phyloP scores from a whole-genome alignment of 805 yeast species.

The Starmerella asiatica region DNA sequence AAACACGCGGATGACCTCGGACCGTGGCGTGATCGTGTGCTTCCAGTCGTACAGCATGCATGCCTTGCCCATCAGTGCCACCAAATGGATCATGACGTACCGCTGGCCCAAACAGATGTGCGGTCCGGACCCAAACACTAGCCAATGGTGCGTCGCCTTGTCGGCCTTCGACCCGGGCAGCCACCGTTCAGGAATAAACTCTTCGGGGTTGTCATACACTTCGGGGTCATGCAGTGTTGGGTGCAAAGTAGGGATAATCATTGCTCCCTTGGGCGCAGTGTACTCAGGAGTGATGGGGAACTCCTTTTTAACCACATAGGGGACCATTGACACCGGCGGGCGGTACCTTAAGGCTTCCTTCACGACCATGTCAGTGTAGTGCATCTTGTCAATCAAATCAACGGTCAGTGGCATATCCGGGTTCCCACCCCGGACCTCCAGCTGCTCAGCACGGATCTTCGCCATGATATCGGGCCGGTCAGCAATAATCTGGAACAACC shows the following conservation, averaged over 20 bases:
- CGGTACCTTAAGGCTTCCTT: conserved; percentile 86
- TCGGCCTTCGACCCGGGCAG: conserved; percentile 54
- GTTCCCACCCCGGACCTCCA: conserved; percentile 67
- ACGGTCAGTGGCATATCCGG: conserved; percentile 47
- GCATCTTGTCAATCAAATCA: conserved; percentile 73
- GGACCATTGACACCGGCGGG: conserved; percentile 98
- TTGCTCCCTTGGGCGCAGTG: conserved; percentile 91
- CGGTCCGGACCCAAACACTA: conserved; percentile 94
- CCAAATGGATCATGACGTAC: conserved; percentile 80
- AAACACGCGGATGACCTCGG: conserved; percentile 88
- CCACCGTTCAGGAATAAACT: conserved; percentile 95
- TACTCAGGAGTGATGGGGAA: conserved; percentile 75
- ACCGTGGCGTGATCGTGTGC: conserved; percentile 68
- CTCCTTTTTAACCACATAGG: conserved; percentile 76
- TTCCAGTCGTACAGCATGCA: conserved; percentile 65
- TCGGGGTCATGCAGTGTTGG: conserved; percentile 97
- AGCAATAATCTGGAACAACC: conserved; percentile 93
- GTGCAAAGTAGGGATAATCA: conserved; percentile 90
- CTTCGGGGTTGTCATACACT: conserved; percentile 87
- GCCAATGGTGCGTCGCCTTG: conserved; percentile 77
- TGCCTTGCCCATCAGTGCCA: conserved; percentile 84
- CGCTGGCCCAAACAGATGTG: conserved; percentile 93
- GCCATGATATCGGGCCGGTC: conserved; percentile 84
- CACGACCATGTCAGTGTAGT: conserved; percentile 78
- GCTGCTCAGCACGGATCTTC: conserved; percentile 86